phyloP scores from a whole-genome alignment of 495 filamentous ascomycete species.

The Penicillium desertorum region DNA sequence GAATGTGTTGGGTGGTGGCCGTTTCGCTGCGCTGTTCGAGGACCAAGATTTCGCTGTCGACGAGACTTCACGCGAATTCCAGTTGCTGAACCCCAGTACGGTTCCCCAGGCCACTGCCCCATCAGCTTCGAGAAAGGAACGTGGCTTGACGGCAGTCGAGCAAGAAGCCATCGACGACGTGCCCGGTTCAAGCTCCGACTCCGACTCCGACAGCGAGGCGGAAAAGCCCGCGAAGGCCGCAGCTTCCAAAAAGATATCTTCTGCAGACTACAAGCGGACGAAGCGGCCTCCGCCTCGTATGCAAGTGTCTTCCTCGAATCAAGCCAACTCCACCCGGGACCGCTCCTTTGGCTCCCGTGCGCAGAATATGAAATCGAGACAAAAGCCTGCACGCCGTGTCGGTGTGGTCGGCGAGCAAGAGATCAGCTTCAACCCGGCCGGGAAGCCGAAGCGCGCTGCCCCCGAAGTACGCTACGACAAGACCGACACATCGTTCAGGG shows the following conservation, averaged over 20 bases:
- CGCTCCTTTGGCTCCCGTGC: slow-evolving; percentile 71
- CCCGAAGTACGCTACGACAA: slow-evolving; percentile 33
- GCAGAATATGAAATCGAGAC: slow-evolving; percentile 49
- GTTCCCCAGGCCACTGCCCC: slow-evolving; percentile 21
- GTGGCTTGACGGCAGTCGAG: slow-evolving; percentile 67
- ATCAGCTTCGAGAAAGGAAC: slow-evolving; percentile 38
- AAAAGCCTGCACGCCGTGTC: slow-evolving; percentile 45
- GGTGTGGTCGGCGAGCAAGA: slow-evolving; percentile 79
- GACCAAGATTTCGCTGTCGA: slow-evolving; percentile 92
- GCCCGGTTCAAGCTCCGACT: slow-evolving; percentile 46
- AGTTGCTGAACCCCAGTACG: slow-evolving; percentile 81
- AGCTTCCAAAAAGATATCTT: slow-evolving; percentile 61
- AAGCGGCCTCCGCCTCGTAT: slow-evolving; percentile 58
- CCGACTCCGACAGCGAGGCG: slow-evolving; percentile 41
- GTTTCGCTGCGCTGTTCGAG: slow-evolving; percentile 87
- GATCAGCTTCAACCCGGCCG: slow-evolving; percentile 75
- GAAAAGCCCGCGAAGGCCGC: slow-evolving; percentile 31
- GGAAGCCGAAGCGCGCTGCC: slow-evolving; percentile 49
- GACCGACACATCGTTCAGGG: slow-evolving; percentile 29
- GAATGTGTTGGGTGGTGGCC: slow-evolving; percentile 72
- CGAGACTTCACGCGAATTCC: slow-evolving; percentile 84
- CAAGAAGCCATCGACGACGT: slow-evolving; percentile 57
- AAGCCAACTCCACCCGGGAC: slow-evolving; percentile 46
- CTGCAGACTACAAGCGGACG: slow-evolving; percentile 43
- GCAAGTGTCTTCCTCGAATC: slow-evolving; percentile 55